Percentiles rank a stretch among this genome's conserved stretches.
These are phyloP conservation scores for Zygnema cylindricum DNA, from an alignment of 139 green algal genomes.

Conservation along the genomic window DNA sequence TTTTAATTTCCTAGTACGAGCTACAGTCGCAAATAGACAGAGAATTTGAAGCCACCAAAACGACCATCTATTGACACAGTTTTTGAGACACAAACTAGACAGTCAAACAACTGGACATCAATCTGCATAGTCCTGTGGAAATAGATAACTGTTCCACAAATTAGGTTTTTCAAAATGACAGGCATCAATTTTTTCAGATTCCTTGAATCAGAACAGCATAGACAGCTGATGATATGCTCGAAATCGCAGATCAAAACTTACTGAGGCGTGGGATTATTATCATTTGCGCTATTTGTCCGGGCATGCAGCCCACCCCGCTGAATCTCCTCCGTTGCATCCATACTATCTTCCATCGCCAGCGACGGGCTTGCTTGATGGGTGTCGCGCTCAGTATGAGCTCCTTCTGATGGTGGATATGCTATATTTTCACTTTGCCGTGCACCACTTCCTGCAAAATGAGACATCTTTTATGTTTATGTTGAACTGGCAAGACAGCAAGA, in stretches of 20 bases:
- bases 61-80: too few relatives aligned
- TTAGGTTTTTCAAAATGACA: background rate
- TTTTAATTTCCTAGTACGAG: too few relatives aligned
- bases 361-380: background rate
- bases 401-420: background rate
- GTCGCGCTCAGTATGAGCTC: background rate
- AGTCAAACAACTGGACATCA: too few relatives aligned
- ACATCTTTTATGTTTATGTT: too few relatives aligned
- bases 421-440: background rate
- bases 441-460: background rate
- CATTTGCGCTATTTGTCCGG: background rate
- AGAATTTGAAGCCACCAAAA: too few relatives aligned
- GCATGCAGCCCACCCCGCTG: background rate
- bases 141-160: background rate
- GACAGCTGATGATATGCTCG: background rate
- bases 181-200: background rate
- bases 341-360: background rate
- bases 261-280: background rate
- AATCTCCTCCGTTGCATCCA: slow-evolving; percentile 23
- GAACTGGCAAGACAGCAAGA: too few relatives aligned
- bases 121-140: background rate
- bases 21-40: too few relatives aligned
- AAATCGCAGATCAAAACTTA: background rate
- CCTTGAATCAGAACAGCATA: background rate
- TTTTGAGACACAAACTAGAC: too few relatives aligned